phyloP scores from a whole-genome alignment of 176 grass and related monocot genomes.

The Oryza coarctata region DNA sequence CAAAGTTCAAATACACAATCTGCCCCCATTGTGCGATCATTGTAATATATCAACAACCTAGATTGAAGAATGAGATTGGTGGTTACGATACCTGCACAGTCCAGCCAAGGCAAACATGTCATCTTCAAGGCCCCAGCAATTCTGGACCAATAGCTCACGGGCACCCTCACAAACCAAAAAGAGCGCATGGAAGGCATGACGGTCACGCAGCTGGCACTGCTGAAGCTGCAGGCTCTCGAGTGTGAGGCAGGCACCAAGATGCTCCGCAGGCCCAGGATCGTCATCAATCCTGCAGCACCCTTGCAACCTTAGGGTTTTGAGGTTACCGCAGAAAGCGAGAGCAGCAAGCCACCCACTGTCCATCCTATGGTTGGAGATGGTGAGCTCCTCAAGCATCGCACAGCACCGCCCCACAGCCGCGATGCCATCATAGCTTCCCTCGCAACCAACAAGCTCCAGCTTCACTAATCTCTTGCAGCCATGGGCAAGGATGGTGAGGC shows the following conservation, averaged over 20 bases:
- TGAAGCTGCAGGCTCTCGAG: conserved; percentile 87
- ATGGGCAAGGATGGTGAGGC: conserved; percentile 94
- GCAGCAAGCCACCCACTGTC: conserved; percentile 77
- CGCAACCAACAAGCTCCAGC: conserved; percentile 77
- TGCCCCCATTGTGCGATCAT: conserved; percentile 36
- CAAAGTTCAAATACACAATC: conserved; percentile 23
- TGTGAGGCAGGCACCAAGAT: conserved; percentile 77
- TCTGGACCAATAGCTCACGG: conserved; percentile 68
- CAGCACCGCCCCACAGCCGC: conserved; percentile 87
- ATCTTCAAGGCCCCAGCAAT: conserved; percentile 96
- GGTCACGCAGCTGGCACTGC: conserved; percentile 70
- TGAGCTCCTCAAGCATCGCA: conserved; percentile 89
- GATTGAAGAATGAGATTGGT: conserved; percentile 10
- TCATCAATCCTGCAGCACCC: conserved; percentile 69
- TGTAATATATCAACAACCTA: conserved; percentile 22
- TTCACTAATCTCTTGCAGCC: conserved; percentile 87
- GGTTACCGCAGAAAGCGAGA: conserved; percentile 81
- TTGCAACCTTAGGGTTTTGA: conserved; percentile 77
- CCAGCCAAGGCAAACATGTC: conserved; percentile 67
- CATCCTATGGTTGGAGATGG: conserved; percentile 73
- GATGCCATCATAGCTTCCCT: conserved; percentile 87
- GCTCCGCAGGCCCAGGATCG: conserved; percentile 72
- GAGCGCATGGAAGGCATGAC: conserved; percentile 57
- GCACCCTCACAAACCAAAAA: conserved; percentile 79
- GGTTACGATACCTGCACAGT: conserved; percentile 70